phyloP scores from a whole-genome alignment of 2,329 filamentous ascomycete species.

The Fusarium odoratissimum region DNA sequence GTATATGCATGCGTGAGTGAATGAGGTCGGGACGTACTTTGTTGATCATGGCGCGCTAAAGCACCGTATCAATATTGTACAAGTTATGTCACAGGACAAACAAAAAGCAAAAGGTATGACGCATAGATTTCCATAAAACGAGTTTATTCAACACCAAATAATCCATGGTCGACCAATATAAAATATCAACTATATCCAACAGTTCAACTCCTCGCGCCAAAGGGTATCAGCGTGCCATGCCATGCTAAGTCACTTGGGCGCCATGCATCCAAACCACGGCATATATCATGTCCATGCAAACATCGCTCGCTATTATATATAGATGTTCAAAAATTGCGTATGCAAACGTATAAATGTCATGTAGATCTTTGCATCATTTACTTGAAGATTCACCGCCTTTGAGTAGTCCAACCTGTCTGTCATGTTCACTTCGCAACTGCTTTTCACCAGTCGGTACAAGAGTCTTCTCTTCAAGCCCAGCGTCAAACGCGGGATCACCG shows the following conservation, averaged over 20 bases:
- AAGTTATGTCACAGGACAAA: background rate
- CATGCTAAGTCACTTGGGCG: constrained; percentile 2
- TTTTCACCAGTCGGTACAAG: constrained; percentile 51
- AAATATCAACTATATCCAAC: background rate
- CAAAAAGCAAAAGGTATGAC: background rate
- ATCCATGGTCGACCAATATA: background rate
- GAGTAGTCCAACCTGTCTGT: constrained; percentile 42
- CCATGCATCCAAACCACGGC: background rate
- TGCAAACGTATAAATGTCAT: background rate
- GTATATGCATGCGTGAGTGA: too few relatives aligned
- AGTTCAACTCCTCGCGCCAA: constrained; percentile 30
- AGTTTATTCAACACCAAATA: background rate
- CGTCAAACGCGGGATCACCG: constrained; percentile 49
- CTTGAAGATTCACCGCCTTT: constrained; percentile 31
- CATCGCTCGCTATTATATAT: constrained; percentile 8
- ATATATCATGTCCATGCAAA: background rate
- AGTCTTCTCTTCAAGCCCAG: constrained; percentile 54
- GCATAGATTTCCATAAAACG: background rate
- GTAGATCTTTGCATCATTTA: constrained; percentile 30
- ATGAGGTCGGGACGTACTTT: background rate
- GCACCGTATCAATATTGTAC: background rate
- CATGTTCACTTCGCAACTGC: constrained; percentile 50
- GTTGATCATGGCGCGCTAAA: background rate
- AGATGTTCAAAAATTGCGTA: background rate
- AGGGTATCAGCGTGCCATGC: constrained; percentile 30